Conservation (phyloP, 1,139 yeast species). For the Yamadazyma trypodendri region DNA sequence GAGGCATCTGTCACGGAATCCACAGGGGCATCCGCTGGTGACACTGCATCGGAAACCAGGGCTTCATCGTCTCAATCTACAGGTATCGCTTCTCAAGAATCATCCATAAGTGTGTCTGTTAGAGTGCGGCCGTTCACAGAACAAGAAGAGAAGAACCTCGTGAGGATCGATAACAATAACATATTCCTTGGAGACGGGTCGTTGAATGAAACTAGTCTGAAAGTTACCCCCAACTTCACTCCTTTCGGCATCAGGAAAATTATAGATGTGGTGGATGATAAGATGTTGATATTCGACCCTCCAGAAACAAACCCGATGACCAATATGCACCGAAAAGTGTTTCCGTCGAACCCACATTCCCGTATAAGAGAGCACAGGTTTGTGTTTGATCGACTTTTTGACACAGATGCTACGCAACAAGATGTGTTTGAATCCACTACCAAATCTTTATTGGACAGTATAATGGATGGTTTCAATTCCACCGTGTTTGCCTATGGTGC, state of each 20-base stretch:
- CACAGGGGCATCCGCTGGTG: no score
- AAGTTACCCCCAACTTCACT: slow-evolving; percentile 9
- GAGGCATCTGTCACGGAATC: no score
- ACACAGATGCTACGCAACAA: slow-evolving; percentile 58
- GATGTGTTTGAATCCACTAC: slow-evolving; percentile 71
- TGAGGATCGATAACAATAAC: slow-evolving; percentile 32
- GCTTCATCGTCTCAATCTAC: no score
- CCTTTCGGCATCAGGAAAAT: slow-evolving; percentile 68
- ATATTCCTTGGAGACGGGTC: slow-evolving; percentile 62
- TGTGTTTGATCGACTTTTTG: slow-evolving; percentile 80
- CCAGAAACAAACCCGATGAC: slow-evolving; percentile 70
- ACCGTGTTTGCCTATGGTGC: slow-evolving; percentile 71
- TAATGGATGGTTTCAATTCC: slow-evolving; percentile 82
- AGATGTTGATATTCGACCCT: slow-evolving; percentile 89
- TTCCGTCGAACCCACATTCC: slow-evolving; percentile 42
- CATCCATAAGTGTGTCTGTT: slow-evolving; percentile 57
- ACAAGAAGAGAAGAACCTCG: slow-evolving; percentile 49
- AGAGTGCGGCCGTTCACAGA: slow-evolving; percentile 82
- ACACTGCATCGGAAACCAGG: no score
- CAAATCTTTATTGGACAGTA: slow-evolving; percentile 67
- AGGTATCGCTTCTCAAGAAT: slow-evolving; percentile 3
- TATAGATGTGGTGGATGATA: slow-evolving; percentile 80
- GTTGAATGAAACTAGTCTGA: slow-evolving; percentile 18
- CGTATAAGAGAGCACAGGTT: slow-evolving; percentile 75
- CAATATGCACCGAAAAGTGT: slow-evolving; percentile 57